Evolutionary conservation across 495 filamentous ascomycete genomes (phyloP).

Genomic region (Penicillium verhagenii): DNA sequence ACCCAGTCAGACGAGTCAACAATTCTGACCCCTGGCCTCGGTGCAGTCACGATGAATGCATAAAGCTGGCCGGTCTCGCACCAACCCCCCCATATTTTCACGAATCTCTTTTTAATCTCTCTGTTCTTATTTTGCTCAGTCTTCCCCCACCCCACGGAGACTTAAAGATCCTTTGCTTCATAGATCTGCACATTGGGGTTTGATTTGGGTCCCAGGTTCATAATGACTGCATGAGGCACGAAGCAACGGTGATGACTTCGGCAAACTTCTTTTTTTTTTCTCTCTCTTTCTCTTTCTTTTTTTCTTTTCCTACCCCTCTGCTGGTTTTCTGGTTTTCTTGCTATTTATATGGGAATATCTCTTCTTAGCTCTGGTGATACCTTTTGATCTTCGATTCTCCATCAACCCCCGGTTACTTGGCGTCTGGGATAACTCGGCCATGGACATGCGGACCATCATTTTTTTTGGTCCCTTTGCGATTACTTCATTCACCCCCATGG

Average conservation of each 20-base stretch:
- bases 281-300: conserved; percentile 1
- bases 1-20: conserved; percentile 20
- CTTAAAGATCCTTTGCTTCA: conserved; percentile 12
- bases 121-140: conserved; percentile 4
- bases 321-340: conserved; percentile 3
- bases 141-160: neutral
- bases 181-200: conserved; percentile 12
- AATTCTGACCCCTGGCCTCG: conserved; percentile 30
- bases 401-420: conserved; percentile 6
- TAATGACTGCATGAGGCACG: conserved; percentile 24
- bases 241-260: conserved; percentile 19
- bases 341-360: neutral
- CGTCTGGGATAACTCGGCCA: conserved; percentile 12
- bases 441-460: conserved; percentile 6
- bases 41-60: conserved; percentile 43
- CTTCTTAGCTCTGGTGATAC: conserved; percentile 8
- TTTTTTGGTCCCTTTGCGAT: conserved; percentile 5
- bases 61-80: conserved; percentile 13
- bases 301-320: neutral
- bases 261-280: conserved; percentile 9
- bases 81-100: conserved; percentile 10
- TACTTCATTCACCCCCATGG: conserved; percentile 24
- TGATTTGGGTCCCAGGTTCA: conserved; percentile 8
- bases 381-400: conserved; percentile 9
- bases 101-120: conserved; percentile 19